Evolutionary conservation across 2,329 filamentous ascomycete species (phyloP).

Genomic region (Emergomyces africanus): DNA sequence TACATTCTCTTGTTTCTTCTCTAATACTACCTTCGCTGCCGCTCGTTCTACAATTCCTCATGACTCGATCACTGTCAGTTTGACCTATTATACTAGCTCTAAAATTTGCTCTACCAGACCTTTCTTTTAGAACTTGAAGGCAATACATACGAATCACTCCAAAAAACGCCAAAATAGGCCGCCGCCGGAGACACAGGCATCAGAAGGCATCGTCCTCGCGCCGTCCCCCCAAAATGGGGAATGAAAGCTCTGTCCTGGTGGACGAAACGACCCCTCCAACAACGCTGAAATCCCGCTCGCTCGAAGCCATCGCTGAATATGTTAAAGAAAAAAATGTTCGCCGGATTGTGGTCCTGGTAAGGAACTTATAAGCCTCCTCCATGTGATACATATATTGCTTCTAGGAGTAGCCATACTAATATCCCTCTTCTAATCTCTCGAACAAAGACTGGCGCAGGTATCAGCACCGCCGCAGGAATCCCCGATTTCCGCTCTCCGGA

Average conservation of each 20-base stretch:
- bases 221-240: constrained; percentile 53
- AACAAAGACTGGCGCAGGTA: constrained; percentile 66
- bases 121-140: background rate
- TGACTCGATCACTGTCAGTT: background rate
- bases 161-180: constrained; percentile 12
- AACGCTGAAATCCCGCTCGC: constrained; percentile 54
- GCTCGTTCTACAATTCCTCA: background rate
- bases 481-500: constrained; percentile 91
- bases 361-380: constrained; percentile 6
- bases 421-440: background rate
- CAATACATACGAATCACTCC: background rate
- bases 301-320: constrained; percentile 66
- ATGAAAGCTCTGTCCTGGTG: constrained; percentile 60
- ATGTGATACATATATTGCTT: background rate
- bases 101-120: background rate
- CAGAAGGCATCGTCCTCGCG: constrained; percentile 10
- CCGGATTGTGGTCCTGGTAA: constrained; percentile 67
- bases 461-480: constrained; percentile 50
- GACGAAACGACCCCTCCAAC: constrained; percentile 51
- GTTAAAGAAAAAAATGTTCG: constrained; percentile 57
- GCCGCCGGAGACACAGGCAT: constrained; percentile 14
- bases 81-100: too few species aligned
- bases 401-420: background rate
- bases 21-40: background rate
- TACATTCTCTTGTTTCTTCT: background rate